Conservation (phyloP, 164 flowering plant species). For the Cinnamomum chago region DNA sequence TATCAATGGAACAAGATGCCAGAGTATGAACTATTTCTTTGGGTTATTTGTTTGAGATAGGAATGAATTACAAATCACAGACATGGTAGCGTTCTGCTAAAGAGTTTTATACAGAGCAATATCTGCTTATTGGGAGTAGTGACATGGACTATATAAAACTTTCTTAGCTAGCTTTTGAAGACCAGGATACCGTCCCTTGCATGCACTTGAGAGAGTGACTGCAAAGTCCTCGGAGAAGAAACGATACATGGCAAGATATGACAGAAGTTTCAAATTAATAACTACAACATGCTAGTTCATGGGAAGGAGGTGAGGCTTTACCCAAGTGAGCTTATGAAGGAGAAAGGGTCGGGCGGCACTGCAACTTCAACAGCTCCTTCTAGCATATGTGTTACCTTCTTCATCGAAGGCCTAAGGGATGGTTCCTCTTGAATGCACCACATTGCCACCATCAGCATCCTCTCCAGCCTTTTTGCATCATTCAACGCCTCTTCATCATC, state of each 20-base stretch:
- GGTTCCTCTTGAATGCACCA: conserved; percentile 31
- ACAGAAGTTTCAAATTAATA: neutral
- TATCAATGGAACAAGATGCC: neutral
- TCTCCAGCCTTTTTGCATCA: conserved; percentile 12
- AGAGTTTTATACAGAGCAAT: neutral
- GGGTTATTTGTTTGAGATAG: neutral
- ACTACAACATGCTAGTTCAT: neutral
- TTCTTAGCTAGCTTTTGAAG: neutral
- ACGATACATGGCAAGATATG: neutral
- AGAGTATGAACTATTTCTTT: neutral
- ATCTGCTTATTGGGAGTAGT: neutral
- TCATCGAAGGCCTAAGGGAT: conserved; percentile 23
- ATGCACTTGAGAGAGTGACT: neutral
- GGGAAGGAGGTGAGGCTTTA: neutral
- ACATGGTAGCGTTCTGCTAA: neutral
- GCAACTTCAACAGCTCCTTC: conserved; percentile 20
- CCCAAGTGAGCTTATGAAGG: conserved; percentile 6
- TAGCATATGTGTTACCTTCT: conserved; percentile 23
- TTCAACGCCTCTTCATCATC: conserved; percentile 21
- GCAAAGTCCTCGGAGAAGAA: neutral
- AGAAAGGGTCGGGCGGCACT: conserved; percentile 17
- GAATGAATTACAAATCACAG: neutral
- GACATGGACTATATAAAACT: neutral
- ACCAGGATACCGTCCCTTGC: neutral
- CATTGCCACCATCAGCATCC: conserved; percentile 22